Base-by-base conservation (phyloP, 1,284 basidiomycete species). In the Ceratobasidium sp. region DNA sequence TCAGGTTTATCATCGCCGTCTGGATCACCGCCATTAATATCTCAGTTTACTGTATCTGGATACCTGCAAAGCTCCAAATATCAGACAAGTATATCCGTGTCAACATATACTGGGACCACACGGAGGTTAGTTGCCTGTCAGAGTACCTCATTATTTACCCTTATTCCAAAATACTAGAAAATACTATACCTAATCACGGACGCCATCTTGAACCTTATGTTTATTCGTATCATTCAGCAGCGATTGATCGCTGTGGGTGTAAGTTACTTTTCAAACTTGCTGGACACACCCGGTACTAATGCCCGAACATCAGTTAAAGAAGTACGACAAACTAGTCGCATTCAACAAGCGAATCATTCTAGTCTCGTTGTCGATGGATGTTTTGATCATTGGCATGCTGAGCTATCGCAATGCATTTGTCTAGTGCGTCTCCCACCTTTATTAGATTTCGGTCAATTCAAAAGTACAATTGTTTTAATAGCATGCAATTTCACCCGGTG, bases 131-230 rank as follows among this genome's bases (percentile, higher is more conserved):
- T 45, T 27, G 7, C 33, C 27, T n/a, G 41, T 8, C 17, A 6
- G 22, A 17, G 7, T 17, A 41, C 17, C 14, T 17, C 17, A 44
- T 45, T n/a, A 4, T 41, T 22, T 22, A n/a, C 14, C 2, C 60
- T 63, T 6, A 63, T 15, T 19, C n/a, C 1, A 45, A 15, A 72
- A 17, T 29, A 22, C 31, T 66, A 77, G 63, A 69, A 75, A 50
- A 33, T 65, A 60, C 62, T 78, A 22, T 78, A 78, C 73, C 62
- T 78, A 44, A 47, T 76, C 24, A 67, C 77, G 44, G 78, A 78
- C 44, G 65, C 63, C 22, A 56, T 48, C 4, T 67, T 76, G 45
- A 76, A 77, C 67, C 24, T 51, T 1, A 31, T 73, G 24, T 78
- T 78, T 62, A 76, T 78, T 27, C 27, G 51, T 1, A 41, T 44